Conservation (phyloP, 495 filamentous ascomycete species). For the Melanomma pulvis-pyrius region DNA sequence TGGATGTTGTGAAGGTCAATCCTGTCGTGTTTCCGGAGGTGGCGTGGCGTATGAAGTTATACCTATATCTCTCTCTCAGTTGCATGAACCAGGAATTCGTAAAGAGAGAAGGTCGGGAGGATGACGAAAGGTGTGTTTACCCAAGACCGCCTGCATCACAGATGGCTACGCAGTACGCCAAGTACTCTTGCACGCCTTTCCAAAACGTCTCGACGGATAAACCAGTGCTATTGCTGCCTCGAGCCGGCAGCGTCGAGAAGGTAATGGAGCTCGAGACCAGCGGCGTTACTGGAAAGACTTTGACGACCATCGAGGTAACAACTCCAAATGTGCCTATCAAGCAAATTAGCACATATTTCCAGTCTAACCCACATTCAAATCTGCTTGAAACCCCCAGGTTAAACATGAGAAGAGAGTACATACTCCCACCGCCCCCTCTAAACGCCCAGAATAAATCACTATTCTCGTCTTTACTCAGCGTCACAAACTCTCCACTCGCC, state of each 20-base stretch:
- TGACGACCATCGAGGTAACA: slow-evolving; percentile 23
- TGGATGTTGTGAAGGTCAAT: slow-evolving; percentile 17
- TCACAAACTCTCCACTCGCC: slow-evolving; percentile 26
- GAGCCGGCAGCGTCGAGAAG: slow-evolving; percentile 10
- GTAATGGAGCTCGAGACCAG: background rate
- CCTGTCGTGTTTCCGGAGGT: background rate
- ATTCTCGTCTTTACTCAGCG: slow-evolving; percentile 11
- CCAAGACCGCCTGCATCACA: slow-evolving; percentile 26
- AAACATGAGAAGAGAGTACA: background rate
- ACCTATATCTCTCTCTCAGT: background rate
- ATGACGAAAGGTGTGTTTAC: background rate
- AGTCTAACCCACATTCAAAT: background rate
- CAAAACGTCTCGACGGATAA: slow-evolving; percentile 25
- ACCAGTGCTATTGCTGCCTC: background rate
- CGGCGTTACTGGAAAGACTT: slow-evolving; percentile 19
- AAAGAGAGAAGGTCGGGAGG: background rate
- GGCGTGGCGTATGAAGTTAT: slow-evolving; percentile 33
- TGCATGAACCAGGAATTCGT: background rate
- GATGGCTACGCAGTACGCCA: background rate
- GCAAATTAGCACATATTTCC: background rate
- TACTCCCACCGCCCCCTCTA: slow-evolving; percentile 33
- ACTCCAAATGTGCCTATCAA: slow-evolving; percentile 29
- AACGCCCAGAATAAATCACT: slow-evolving; percentile 34
- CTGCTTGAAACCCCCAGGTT: background rate
- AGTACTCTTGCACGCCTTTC: slow-evolving; percentile 25